phyloP scores from a whole-genome alignment of 768 basidiomycete species.

The Hortiboletus flavorubellus region DNA sequence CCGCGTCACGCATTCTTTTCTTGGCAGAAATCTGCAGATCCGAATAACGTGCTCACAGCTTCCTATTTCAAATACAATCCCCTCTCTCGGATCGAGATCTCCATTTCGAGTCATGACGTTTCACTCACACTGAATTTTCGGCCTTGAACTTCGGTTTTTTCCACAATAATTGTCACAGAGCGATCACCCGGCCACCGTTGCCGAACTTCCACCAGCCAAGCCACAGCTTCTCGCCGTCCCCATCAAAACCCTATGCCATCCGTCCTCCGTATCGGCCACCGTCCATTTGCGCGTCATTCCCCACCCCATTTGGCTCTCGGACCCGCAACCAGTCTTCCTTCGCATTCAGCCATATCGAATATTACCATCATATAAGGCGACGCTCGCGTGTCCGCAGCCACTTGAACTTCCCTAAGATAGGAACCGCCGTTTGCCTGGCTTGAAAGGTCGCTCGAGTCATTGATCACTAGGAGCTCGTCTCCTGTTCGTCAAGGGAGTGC shows the following conservation, averaged over 20 bases:
- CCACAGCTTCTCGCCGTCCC: slow-evolving; percentile 10
- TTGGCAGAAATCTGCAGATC: slow-evolving; percentile 31
- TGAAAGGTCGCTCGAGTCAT: slow-evolving; percentile 8
- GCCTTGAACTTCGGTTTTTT: neutral
- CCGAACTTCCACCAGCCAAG: neutral
- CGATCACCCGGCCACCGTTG: neutral
- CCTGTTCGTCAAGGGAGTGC: neutral
- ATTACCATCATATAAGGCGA: slow-evolving; percentile 9
- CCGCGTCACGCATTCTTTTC: slow-evolving; percentile 10
- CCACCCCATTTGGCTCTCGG: slow-evolving; percentile 17
- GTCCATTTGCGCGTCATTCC: slow-evolving; percentile 1
- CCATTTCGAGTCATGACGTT: slow-evolving; percentile 12
- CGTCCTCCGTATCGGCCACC: neutral
- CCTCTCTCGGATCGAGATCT: slow-evolving; percentile 4
- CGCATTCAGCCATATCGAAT: slow-evolving; percentile 5
- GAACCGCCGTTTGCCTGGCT: slow-evolving; percentile 13
- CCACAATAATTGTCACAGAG: neutral
- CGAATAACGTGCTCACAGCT: slow-evolving; percentile 29
- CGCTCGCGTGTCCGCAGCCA: neutral
- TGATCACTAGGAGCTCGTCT: neutral
- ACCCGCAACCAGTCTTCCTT: slow-evolving; percentile 18
- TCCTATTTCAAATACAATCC: slow-evolving; percentile 32
- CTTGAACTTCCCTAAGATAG: slow-evolving; percentile 1
- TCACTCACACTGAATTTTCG: neutral
- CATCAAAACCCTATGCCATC: slow-evolving; percentile 22